phyloP scores from a whole-genome alignment of 345 rosid species.

The Rubroshorea leprosula region DNA sequence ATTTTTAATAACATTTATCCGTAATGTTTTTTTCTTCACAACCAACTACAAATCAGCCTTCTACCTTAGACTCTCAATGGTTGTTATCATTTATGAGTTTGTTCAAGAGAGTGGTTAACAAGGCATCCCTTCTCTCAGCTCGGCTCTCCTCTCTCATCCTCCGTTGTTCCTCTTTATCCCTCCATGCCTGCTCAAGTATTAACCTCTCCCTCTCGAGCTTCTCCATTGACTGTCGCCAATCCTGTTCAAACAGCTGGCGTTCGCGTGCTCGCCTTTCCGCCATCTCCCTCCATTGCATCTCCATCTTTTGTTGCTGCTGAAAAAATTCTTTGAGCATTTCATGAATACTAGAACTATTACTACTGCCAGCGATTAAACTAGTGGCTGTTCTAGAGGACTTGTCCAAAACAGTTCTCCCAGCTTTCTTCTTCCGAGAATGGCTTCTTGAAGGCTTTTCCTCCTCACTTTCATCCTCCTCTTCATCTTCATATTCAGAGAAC shows the following conservation, averaged over 20 bases:
- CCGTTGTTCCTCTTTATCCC: constrained; percentile 53
- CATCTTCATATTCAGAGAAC: constrained; percentile 34
- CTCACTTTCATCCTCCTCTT: constrained; percentile 26
- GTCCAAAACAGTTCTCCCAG: constrained; percentile 14
- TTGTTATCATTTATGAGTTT: constrained; percentile 32
- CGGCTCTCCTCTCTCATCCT: constrained; percentile 45
- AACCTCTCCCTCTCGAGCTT: constrained; percentile 51
- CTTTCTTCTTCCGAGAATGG: constrained; percentile 39
- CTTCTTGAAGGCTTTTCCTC: constrained; percentile 28
- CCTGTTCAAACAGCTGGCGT: constrained; percentile 41
- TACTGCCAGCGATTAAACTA: constrained; percentile 4
- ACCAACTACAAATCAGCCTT: constrained; percentile 1
- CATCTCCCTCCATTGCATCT: constrained; percentile 44
- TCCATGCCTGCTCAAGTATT: constrained; percentile 41
- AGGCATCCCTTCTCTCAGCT: constrained; percentile 49
- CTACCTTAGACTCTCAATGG: constrained; percentile 13
- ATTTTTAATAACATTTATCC: background rate
- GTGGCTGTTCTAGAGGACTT: constrained; percentile 20
- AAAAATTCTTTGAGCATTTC: constrained; percentile 45
- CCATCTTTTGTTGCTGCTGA: constrained; percentile 44
- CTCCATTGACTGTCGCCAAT: constrained; percentile 49
- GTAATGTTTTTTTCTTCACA: constrained; percentile 9
- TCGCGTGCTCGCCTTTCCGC: constrained; percentile 44
- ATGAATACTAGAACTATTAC: constrained; percentile 8
- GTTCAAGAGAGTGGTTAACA: constrained; percentile 41